Evolutionary conservation across 306 rosid genomes (phyloP), one percentile per base, ranked within the genome.

Genomic region (Ormosia semicastrata): DNA sequence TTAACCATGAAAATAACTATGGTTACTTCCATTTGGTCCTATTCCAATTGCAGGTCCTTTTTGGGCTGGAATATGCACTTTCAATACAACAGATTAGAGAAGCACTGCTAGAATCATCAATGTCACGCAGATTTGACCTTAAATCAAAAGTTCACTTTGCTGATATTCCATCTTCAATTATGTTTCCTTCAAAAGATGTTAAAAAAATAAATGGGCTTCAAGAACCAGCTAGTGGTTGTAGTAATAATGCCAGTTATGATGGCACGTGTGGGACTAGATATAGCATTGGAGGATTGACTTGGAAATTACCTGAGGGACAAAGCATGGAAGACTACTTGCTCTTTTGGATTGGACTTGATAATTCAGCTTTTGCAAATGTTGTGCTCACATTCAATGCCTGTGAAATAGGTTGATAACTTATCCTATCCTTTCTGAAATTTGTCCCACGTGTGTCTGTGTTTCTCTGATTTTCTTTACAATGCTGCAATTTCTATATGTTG

Each of bases 271-370:
- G 75, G 33, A 78, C 71, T 82, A 85, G 63, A 39, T 88, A 79
- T 79, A 84, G 82, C 39, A 83, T 89, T 63, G 98, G 98, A 66
- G 97, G 98, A 74, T 85, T 93, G 88, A 57, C 86, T 66, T 95
- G 98, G 98, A 84, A 85, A 62, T 79, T 95, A 73, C 91, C 83
- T 0, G 82, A 86, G 59, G 97, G 90, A 73, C 82, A 74, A 77
- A 88, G 83, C 83, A 87, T 95, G 91, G 95, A 93, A 66, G 94
- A 91, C 68, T 89, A 84, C 89, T 73, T 79, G 75, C 83, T 95
- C 70, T 89, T 93, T 80, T 95, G 98, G 98, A 95, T 95, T 58
- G 98, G 98, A 69, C 83, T 68, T 44, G 92, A 91, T 64, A 90
- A 90, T 88, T 85, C 98, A 8, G 97, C 97, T 78, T 95, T 95